These are phyloP conservation scores for Dactylellina haptotyla DNA, from an alignment of 2,329 filamentous ascomycete genomes.

Conservation along the genomic window DNA sequence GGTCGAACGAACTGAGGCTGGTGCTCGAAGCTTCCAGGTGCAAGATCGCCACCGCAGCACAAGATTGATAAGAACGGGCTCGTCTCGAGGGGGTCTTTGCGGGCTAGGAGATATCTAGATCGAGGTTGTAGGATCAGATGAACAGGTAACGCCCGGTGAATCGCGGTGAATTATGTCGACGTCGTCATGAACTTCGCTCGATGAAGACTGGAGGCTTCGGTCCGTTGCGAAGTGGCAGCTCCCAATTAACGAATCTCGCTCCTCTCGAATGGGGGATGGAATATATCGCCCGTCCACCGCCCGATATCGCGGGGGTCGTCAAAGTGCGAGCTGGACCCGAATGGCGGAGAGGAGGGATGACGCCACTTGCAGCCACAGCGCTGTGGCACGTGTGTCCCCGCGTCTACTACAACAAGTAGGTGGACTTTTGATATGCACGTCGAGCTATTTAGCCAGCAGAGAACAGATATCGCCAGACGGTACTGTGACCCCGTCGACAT, in stretches of 20 bases:
- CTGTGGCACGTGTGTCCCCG: constrained; percentile 2
- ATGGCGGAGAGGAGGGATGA: not conserved
- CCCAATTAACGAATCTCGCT: no score
- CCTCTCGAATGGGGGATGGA: no score
- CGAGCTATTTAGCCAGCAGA: not conserved
- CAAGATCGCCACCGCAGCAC: constrained; percentile 13
- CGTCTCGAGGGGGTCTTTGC: not conserved
- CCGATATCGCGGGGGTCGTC: no score
- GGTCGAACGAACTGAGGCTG: constrained; percentile 26
- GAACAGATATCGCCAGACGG: not conserved
- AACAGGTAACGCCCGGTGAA: constrained; percentile 10
- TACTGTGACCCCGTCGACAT: not conserved
- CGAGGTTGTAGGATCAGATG: constrained; percentile 8
- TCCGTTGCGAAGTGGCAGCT: not conserved
- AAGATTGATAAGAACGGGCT: constrained; percentile 2
- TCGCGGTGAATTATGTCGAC: not conserved
- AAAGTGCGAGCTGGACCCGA: no score
- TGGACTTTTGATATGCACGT: not conserved
- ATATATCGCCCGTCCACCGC: no score
- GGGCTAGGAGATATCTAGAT: not conserved
- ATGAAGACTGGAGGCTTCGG: not conserved
- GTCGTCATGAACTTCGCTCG: not conserved
- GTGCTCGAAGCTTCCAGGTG: not conserved
- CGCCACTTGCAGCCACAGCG: constrained; percentile 4
- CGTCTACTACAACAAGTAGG: not conserved